phyloP scores from a whole-genome alignment of 805 yeast genomes.

The Sungouiozyma ichnusensis region DNA sequence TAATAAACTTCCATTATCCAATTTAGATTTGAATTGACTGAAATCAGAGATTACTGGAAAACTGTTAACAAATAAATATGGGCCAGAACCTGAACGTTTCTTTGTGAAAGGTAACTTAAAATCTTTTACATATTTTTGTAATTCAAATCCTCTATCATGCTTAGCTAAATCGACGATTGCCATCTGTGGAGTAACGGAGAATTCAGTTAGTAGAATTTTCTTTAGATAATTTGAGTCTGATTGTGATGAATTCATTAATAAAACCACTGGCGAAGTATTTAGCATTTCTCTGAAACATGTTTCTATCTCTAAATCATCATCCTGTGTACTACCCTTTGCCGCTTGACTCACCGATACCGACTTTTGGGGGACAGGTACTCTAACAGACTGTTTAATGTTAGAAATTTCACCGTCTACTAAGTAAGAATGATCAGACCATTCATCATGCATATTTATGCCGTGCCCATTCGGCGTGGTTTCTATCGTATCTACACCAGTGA shows the following conservation, averaged over 20 bases:
- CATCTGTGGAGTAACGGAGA: constrained; percentile 63
- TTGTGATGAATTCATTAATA: constrained; percentile 43
- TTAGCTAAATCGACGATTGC: constrained; percentile 68
- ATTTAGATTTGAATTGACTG: constrained; percentile 6
- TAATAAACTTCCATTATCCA: constrained; percentile 12
- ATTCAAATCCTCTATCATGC: constrained; percentile 58
- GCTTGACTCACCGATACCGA: too few species aligned
- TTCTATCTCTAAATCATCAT: constrained; percentile 1
- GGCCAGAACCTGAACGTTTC: constrained; percentile 4
- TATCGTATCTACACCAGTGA: background rate
- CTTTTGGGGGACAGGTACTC: background rate
- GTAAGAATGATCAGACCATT: too few species aligned
- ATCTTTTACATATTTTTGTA: constrained; percentile 50
- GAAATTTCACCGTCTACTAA: too few species aligned
- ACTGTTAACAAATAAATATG: constrained; percentile 21
- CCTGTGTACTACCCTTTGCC: background rate
- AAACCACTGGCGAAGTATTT: constrained; percentile 52
- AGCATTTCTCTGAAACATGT: constrained; percentile 40
- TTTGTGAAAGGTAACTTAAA: constrained; percentile 5
- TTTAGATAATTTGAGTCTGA: constrained; percentile 64
- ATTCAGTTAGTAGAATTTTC: constrained; percentile 47
- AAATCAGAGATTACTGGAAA: constrained; percentile 8
- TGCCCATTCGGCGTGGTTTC: constrained; percentile 1
- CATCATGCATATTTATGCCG: too few species aligned
- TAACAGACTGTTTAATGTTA: too few species aligned